phyloP scores from a whole-genome alignment of 2,329 filamentous ascomycete genomes.

The Cladosporium colombiae region DNA sequence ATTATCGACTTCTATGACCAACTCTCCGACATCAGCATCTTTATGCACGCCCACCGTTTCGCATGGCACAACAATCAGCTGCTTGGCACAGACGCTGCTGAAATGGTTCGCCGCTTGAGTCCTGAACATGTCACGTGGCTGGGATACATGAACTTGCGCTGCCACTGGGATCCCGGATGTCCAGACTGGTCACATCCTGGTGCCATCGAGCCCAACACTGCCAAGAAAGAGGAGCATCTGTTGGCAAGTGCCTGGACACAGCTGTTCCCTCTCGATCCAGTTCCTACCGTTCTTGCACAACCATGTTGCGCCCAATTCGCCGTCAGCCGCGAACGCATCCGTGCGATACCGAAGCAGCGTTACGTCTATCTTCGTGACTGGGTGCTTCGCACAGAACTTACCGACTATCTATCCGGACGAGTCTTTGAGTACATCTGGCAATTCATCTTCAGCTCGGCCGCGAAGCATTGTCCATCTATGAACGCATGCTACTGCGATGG shows the following conservation, averaged over 20 bases:
- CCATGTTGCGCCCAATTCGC: slow-evolving; percentile 68
- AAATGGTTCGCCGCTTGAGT: slow-evolving; percentile 49
- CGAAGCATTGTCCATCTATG: slow-evolving; percentile 53
- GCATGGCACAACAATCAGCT: slow-evolving; percentile 61
- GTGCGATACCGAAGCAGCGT: slow-evolving; percentile 52
- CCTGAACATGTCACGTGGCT: slow-evolving; percentile 49
- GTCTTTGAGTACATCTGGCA: slow-evolving; percentile 68
- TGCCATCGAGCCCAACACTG: slow-evolving; percentile 36
- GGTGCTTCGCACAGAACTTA: slow-evolving; percentile 58
- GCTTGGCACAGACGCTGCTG: slow-evolving; percentile 45
- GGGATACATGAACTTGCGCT: slow-evolving; percentile 59
- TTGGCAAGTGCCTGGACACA: slow-evolving; percentile 50
- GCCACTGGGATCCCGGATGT: slow-evolving; percentile 57
- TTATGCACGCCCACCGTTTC: slow-evolving; percentile 61
- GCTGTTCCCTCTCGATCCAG: slow-evolving; percentile 50
- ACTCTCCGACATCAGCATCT: slow-evolving; percentile 60
- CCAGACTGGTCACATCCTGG: slow-evolving; percentile 56
- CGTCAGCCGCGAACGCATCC: slow-evolving; percentile 59
- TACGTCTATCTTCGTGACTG: slow-evolving; percentile 62
- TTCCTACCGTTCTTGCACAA: slow-evolving; percentile 56
- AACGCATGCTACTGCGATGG: slow-evolving; percentile 65
- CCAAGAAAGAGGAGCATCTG: slow-evolving; percentile 48
- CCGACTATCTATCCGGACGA: slow-evolving; percentile 58
- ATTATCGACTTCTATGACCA: slow-evolving; percentile 63
- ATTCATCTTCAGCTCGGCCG: slow-evolving; percentile 58